phyloP scores from a whole-genome alignment of 345 rosid genomes.

The Eucalyptus fibrosa region DNA sequence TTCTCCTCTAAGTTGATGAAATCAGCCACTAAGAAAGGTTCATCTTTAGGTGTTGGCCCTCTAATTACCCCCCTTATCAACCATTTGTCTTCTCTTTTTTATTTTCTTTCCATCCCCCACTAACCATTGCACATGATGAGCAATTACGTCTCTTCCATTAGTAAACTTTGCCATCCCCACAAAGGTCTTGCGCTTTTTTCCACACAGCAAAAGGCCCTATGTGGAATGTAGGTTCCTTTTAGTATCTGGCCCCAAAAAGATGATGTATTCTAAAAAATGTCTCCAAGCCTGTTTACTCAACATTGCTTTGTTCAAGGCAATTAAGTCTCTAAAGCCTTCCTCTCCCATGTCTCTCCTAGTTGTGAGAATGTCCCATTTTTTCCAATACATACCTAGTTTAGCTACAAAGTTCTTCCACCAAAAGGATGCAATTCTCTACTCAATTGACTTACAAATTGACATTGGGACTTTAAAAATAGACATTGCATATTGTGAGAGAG shows the following conservation, averaged over 20 bases:
- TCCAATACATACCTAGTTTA: accelerated
- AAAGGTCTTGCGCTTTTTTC: background rate
- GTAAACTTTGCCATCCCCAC: background rate
- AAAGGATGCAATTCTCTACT: background rate
- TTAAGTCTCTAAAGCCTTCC: background rate
- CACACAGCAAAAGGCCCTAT: accelerated
- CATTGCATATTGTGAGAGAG: background rate
- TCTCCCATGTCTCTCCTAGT: background rate
- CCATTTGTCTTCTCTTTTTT: background rate
- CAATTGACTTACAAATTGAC: background rate
- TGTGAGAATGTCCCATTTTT: too few species aligned
- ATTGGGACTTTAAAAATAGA: too few species aligned
- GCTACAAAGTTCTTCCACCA: background rate
- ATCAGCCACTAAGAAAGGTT: background rate
- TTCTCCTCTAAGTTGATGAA: background rate
- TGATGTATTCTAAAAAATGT: too few species aligned
- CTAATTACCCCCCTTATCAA: background rate
- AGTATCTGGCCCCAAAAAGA: background rate
- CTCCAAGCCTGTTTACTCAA: background rate
- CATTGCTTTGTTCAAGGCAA: background rate
- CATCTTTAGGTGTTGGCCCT: background rate
- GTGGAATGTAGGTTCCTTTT: background rate
- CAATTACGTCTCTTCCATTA: background rate
- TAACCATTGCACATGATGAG: background rate
- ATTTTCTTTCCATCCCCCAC: background rate